Evolutionary conservation across 108 stramenopile genomes (phyloP).

Genomic region (Cyclotella cryptica): DNA sequence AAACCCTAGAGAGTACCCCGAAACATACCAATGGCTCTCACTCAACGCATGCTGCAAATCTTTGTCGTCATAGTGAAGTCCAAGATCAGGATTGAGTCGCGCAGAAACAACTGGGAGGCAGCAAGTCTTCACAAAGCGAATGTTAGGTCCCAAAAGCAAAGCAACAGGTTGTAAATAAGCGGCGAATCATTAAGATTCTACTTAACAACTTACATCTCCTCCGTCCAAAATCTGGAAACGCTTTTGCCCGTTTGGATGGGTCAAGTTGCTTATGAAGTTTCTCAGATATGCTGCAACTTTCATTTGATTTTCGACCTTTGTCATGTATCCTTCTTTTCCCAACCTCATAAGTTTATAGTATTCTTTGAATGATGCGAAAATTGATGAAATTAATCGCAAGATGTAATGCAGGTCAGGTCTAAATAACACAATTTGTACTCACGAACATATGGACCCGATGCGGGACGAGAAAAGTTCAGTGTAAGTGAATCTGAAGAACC

Average conservation of each 20-base stretch:
- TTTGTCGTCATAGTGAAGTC: slow-evolving; percentile 45
- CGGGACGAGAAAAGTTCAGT: slow-evolving; percentile 62
- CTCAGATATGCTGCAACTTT: slow-evolving; percentile 28
- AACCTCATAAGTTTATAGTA: slow-evolving; percentile 47
- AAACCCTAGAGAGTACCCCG: slow-evolving; percentile 47
- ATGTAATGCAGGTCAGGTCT: background rate
- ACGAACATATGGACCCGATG: slow-evolving; percentile 53
- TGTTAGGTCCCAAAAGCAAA: background rate
- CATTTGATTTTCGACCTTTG: slow-evolving; percentile 55
- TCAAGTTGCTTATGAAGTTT: slow-evolving; percentile 24
- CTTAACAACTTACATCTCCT: slow-evolving; percentile 12
- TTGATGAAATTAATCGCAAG: background rate
- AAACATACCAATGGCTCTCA: slow-evolving; percentile 55
- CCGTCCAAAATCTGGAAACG: slow-evolving; percentile 53
- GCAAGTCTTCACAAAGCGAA: slow-evolving; percentile 6
- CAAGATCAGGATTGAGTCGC: slow-evolving; percentile 44
- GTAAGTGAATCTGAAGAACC: slow-evolving; percentile 56
- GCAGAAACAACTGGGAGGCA: slow-evolving; percentile 55
- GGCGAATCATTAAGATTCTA: too few species aligned
- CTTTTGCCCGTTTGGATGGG: slow-evolving; percentile 37
- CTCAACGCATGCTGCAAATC: slow-evolving; percentile 46
- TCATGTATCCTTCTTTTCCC: slow-evolving; percentile 47
- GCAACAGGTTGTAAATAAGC: background rate
- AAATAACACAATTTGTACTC: background rate
- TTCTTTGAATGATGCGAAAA: slow-evolving; percentile 8